Base-by-base conservation (phyloP, 768 basidiomycete species). In the Coprinopsis sp. region DNA sequence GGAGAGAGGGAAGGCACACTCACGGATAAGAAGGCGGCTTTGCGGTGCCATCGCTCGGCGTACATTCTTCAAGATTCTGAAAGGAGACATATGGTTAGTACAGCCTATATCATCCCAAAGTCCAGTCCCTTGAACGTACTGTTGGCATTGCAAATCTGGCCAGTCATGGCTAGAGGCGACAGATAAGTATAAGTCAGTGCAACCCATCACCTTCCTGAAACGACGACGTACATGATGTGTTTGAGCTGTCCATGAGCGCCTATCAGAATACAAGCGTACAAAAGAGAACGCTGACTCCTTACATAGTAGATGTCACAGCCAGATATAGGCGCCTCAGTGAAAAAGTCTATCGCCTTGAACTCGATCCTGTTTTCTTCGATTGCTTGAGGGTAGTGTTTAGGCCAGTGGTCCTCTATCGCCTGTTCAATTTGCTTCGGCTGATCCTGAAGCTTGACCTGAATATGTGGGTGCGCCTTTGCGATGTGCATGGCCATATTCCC, bases 271-370 rank as follows among this genome's bases (percentile, higher is more conserved):
- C 6, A 13, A 25, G 14, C 11, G 8, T 16, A 34, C 22, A 22
- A 14, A 29, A 24, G 3, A 44, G 8, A 36, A 33, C 23, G 39
- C 7, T 13, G 37, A 44, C 13, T 13, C 59, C 66, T 49, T 46
- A 76, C 73, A 54, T 72, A 72, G 52, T 74, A 73, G 13, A 73
- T 56, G 50, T 72, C 66, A 33, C 64, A 67, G 13, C 59, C 64
- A 11, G 52, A 50, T 28, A 66, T 59, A 1, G 72, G 70, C 3
- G 65, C 38, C 16, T 67, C 64, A 10, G 52, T 54, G 46, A 74
- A 69, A 53, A 76, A 74, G 46, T 76, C 67, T 23, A 74, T 56
- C 0, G 64, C 47, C 16, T 62, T 44, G 50, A 76, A 71, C n/a
- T 62, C 50, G n/a, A 74, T 59, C 8, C 67, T 56, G 14, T 58